Conservation (phyloP, 2,329 filamentous ascomycete genomes). For the Xylaria sp. region DNA sequence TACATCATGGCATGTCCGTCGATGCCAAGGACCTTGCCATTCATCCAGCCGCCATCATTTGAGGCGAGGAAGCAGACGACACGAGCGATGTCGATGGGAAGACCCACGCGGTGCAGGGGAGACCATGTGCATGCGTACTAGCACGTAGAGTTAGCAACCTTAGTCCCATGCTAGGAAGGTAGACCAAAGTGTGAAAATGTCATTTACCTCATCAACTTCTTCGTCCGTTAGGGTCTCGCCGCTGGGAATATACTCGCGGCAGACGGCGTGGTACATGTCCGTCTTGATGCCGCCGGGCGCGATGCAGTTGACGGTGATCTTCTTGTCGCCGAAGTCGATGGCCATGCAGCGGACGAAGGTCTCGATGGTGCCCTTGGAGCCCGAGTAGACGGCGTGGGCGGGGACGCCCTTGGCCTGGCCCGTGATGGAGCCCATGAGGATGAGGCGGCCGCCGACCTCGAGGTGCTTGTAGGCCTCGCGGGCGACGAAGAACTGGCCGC, state of each 20-base stretch:
- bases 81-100: constrained; percentile 74
- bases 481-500: constrained; percentile 78
- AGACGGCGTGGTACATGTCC: constrained; percentile 75
- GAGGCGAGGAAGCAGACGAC: constrained; percentile 67
- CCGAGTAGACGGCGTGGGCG: constrained; percentile 79
- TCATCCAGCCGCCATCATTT: constrained; percentile 60
- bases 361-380: constrained; percentile 80
- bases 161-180: background rate
- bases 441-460: constrained; percentile 74
- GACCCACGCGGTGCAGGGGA: constrained; percentile 72
- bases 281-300: constrained; percentile 75
- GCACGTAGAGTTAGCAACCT: constrained; percentile 15
- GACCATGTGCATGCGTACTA: constrained; percentile 73
- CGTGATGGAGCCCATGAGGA: constrained; percentile 79
- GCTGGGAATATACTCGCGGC: constrained; percentile 71
- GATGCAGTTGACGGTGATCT: constrained; percentile 74
- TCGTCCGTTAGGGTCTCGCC: constrained; percentile 67
- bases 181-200: background rate
- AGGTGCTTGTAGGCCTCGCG: constrained; percentile 77
- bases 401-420: constrained; percentile 74
- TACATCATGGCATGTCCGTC: constrained; percentile 51
- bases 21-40: constrained; percentile 52
- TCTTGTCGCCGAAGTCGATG: constrained; percentile 74
- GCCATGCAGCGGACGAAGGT: constrained; percentile 81
- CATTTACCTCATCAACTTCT: constrained; percentile 64